phyloP scores from a whole-genome alignment of 352 stramenopile species.

The Pythium scleroteichum region DNA sequence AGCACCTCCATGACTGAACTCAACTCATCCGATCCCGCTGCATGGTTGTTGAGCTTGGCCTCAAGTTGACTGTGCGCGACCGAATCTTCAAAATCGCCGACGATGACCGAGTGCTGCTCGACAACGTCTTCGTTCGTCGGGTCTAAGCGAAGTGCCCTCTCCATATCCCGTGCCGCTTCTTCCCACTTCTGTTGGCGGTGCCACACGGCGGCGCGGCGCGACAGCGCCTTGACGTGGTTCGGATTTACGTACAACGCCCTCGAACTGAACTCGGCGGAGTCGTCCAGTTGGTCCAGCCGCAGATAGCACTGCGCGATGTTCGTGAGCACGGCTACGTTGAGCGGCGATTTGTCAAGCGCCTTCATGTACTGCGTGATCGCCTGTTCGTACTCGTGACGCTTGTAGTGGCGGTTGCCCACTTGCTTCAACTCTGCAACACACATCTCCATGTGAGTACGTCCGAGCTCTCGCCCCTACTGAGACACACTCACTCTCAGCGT shows the following conservation, averaged over 20 bases:
- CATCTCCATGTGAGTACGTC: background rate
- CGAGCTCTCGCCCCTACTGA: background rate
- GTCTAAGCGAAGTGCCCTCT: constrained; percentile 44
- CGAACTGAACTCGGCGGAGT: constrained; percentile 70
- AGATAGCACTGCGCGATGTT: constrained; percentile 76
- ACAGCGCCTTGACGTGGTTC: constrained; percentile 68
- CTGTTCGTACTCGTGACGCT: constrained; percentile 47
- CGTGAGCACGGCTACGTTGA: constrained; percentile 58
- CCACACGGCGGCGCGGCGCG: constrained; percentile 52
- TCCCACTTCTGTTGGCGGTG: constrained; percentile 51
- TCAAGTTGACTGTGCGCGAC: constrained; percentile 37
- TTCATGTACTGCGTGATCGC: constrained; percentile 73
- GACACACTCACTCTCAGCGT: constrained; percentile 51
- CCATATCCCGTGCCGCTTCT: constrained; percentile 56
- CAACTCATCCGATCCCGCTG: constrained; percentile 35
- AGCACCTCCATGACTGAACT: constrained; percentile 49
- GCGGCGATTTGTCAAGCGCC: constrained; percentile 55
- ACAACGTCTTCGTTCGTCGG: constrained; percentile 58
- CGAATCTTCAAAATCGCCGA: constrained; percentile 70
- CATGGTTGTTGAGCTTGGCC: constrained; percentile 10
- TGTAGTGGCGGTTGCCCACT: constrained; percentile 64
- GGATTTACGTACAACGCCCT: constrained; percentile 61
- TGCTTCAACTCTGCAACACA: constrained; percentile 47
- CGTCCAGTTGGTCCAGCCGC: constrained; percentile 45
- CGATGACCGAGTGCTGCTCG: constrained; percentile 73